phyloP scores from a whole-genome alignment of 257 asterid genomes.

The Jacaranda mimosifolia region DNA sequence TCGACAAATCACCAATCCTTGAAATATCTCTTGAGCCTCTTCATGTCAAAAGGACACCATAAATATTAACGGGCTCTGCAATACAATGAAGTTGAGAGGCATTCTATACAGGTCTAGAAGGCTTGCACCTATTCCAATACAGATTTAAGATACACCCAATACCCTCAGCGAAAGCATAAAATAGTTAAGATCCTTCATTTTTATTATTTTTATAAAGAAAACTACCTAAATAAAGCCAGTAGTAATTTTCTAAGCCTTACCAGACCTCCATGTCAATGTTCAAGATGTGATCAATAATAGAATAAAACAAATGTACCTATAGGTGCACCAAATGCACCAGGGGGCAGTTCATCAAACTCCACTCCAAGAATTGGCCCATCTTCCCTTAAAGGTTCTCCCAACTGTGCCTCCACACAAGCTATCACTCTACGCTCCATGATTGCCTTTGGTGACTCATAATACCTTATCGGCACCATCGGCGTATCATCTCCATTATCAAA shows the following conservation, averaged over 20 bases:
- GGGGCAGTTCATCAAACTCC: conserved; percentile 95
- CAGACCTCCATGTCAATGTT: conserved; percentile 25
- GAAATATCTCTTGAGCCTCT: background rate
- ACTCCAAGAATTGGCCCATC: conserved; percentile 94
- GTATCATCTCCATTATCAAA: conserved; percentile 69
- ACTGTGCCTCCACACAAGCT: conserved; percentile 92
- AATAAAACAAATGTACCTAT: conserved; percentile 61
- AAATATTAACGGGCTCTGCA: background rate
- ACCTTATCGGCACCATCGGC: conserved; percentile 61
- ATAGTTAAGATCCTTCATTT: background rate
- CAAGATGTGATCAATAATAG: conserved; percentile 27
- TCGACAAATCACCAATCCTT: background rate
- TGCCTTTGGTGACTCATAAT: conserved; percentile 71
- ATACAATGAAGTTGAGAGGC: background rate
- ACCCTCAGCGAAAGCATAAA: conserved; percentile 2
- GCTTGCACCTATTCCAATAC: no score
- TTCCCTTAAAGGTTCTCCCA: conserved; percentile 88
- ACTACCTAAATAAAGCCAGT: background rate
- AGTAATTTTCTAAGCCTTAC: conserved; percentile 7
- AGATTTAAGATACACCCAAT: background rate
- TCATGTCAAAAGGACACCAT: background rate
- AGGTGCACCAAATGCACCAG: conserved; percentile 97
- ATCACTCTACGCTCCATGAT: conserved; percentile 76
- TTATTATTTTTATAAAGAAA: background rate
- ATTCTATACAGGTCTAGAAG: background rate